Evolutionary conservation across 352 stramenopile genomes (phyloP).

Genomic region (Phytophthora melonis): DNA sequence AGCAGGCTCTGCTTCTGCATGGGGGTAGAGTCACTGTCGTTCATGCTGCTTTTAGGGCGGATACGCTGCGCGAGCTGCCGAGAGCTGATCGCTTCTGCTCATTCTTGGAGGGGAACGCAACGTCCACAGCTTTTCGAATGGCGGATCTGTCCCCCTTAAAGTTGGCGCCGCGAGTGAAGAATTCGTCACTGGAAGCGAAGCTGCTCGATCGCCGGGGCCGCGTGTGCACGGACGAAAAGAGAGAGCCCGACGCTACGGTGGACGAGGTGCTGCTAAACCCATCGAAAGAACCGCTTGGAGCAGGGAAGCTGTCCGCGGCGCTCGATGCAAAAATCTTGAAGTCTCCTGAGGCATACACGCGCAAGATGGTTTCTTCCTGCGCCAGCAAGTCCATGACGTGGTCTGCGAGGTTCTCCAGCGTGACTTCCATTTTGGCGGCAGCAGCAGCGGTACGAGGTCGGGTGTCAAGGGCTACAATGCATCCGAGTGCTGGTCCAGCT

Average conservation of each 20-base stretch:
- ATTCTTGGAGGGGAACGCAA: slow-evolving; percentile 17
- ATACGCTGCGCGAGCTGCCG: slow-evolving; percentile 21
- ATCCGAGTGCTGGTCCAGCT: slow-evolving; percentile 51
- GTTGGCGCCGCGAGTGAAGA: slow-evolving; percentile 36
- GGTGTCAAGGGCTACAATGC: slow-evolving; percentile 70
- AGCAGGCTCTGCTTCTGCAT: neutral
- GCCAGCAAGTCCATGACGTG: slow-evolving; percentile 70
- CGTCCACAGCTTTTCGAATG: slow-evolving; percentile 22
- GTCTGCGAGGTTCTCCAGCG: slow-evolving; percentile 66
- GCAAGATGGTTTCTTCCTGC: slow-evolving; percentile 66
- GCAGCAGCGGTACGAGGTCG: slow-evolving; percentile 43
- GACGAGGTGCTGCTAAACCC: slow-evolving; percentile 44
- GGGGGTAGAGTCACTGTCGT: slow-evolving; percentile 1
- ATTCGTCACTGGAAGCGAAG: slow-evolving; percentile 50
- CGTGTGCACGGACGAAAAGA: slow-evolving; percentile 34
- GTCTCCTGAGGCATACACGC: slow-evolving; percentile 68
- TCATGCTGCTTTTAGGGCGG: slow-evolving; percentile 37
- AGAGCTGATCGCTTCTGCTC: slow-evolving; percentile 16
- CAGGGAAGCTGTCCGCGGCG: slow-evolving; percentile 29
- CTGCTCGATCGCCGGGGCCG: slow-evolving; percentile 43
- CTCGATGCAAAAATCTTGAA: slow-evolving; percentile 68
- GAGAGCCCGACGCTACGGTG: slow-evolving; percentile 19
- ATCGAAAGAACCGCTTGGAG: slow-evolving; percentile 36
- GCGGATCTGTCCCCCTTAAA: slow-evolving; percentile 14
- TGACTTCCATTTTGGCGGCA: slow-evolving; percentile 61